Percentiles rank a stretch among this genome's conserved stretches.
phyloP scores from a whole-genome alignment of 176 grass and related monocot genomes.

The Phoenix roebelenii region DNA sequence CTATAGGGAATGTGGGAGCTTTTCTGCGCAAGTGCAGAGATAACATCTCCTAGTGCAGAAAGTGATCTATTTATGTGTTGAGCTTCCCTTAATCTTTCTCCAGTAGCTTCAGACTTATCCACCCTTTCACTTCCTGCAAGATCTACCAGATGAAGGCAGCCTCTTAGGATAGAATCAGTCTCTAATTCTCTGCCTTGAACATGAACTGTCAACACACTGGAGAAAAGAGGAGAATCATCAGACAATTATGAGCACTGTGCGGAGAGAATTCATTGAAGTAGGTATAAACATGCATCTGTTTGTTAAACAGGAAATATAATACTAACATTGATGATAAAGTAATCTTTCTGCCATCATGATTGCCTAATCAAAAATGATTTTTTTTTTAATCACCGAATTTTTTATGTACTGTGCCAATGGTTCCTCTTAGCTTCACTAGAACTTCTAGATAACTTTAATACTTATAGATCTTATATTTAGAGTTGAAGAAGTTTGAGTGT shows the following conservation, averaged over 20 bases:
- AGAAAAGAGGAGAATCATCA: slow-evolving; percentile 14
- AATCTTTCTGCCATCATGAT: too few species aligned
- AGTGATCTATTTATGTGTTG: slow-evolving; percentile 79
- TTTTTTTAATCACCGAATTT: too few species aligned
- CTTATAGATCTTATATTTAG: too few species aligned
- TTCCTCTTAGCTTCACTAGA: too few species aligned
- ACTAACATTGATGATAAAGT: too few species aligned
- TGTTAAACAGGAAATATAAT: too few species aligned
- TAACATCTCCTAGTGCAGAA: slow-evolving; percentile 81
- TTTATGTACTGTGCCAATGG: too few species aligned
- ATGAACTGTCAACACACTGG: slow-evolving; percentile 82
- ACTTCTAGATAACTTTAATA: too few species aligned
- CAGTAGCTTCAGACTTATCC: slow-evolving; percentile 71
- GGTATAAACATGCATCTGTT: too few species aligned
- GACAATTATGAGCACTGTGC: neutral
- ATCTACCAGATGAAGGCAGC: slow-evolving; percentile 83
- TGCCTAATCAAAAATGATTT: too few species aligned
- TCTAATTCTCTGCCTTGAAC: slow-evolving; percentile 51
- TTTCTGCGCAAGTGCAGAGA: slow-evolving; percentile 74
- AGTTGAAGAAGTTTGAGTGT: too few species aligned
- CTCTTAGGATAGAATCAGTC: slow-evolving; percentile 54
- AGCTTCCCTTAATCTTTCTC: slow-evolving; percentile 79
- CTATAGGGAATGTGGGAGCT: slow-evolving; percentile 76
- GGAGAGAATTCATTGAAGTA: too few species aligned
- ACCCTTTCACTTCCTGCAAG: slow-evolving; percentile 81